Conservation (phyloP, 805 yeast species). For the Candida pseudofarinosa region DNA sequence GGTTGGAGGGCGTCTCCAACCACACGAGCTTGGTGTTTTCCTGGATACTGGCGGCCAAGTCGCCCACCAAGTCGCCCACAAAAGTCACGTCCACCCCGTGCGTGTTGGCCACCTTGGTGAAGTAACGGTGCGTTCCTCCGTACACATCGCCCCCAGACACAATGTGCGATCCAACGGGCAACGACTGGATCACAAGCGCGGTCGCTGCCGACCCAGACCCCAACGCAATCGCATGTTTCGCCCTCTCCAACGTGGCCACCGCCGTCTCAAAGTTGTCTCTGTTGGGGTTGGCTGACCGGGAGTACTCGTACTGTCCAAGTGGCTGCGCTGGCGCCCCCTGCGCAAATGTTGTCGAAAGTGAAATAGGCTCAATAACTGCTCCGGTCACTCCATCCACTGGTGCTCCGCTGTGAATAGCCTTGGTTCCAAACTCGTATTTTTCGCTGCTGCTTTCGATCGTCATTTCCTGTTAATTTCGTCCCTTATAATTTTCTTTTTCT, state of each 20-base stretch:
- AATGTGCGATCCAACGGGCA: slow-evolving; percentile 70
- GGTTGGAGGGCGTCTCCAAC: slow-evolving; percentile 89
- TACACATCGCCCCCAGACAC: slow-evolving; percentile 81
- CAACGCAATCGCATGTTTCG: slow-evolving; percentile 70
- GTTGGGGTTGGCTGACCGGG: slow-evolving; percentile 84
- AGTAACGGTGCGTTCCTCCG: slow-evolving; percentile 90
- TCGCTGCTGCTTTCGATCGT: slow-evolving; percentile 30
- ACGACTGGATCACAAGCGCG: slow-evolving; percentile 68
- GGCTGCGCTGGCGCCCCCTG: slow-evolving; percentile 76
- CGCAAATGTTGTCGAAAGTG: slow-evolving; percentile 81
- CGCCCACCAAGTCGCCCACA: slow-evolving; percentile 58
- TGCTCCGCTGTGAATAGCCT: slow-evolving; percentile 82
- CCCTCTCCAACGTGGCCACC: slow-evolving; percentile 75
- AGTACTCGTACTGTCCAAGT: slow-evolving; percentile 75
- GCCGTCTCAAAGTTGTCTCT: slow-evolving; percentile 77
- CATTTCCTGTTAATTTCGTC: slow-evolving; percentile 23
- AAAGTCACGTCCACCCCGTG: slow-evolving; percentile 72
- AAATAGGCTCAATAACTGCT: slow-evolving; percentile 81
- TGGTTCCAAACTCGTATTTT: slow-evolving; percentile 60
- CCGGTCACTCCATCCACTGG: slow-evolving; percentile 70
- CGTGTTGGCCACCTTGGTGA: slow-evolving; percentile 76
- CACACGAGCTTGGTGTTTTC: slow-evolving; percentile 72
- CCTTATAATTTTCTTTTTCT: too few species aligned
- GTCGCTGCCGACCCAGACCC: slow-evolving; percentile 86
- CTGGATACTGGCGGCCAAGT: slow-evolving; percentile 52